Evolutionary conservation across 495 filamentous ascomycete species (phyloP), one percentile per base, ranked within the genome.

Genomic region (Neurospora tetrasperma): DNA sequence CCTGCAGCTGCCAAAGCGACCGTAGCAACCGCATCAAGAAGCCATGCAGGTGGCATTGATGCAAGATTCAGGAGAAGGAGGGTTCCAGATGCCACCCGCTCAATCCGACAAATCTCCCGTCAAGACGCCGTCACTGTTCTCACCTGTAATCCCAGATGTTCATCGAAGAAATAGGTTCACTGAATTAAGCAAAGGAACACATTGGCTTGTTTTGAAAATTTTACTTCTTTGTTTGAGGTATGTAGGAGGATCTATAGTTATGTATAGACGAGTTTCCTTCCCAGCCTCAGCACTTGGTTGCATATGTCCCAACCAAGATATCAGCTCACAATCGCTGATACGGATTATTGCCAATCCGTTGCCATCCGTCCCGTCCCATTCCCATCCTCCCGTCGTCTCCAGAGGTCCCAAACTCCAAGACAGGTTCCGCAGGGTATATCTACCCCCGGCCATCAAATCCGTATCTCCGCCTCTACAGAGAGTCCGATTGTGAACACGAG

Each of bases 371-470:
- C 27, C 54, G 35, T 66, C 54, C 54, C 54, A 35, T 66, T 66
- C 27, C 54, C 27, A 66, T 66, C 54, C 54, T 35, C 54, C 35
- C 54, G 14, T 66, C 54, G 0, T 35, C 54, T 66, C 27, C 54
- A 66, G 54, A 66, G 54, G 54, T 66, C 54, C 27, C 54, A 38
- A 66, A 66, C 54, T 66, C 54, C 54, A 35, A 66, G 54, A 35
- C 54, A 66, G 54, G 54, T 66, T 66, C 54, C 35, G 54, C 54
- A 66, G 54, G 54, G 54, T 66, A 66, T 66, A 66, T 66, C 54
- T 66, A 66, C 54, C 54, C 54, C 54, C 54, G 54, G 27, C 54
- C 14, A 66, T 66, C 54, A 27, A 66, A 66, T 66, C 54, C 54
- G 54, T 18, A 35, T 66, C 54, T 66, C 54, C 54, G 54, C 54